Base-by-base conservation (phyloP, 2,329 filamentous ascomycete genomes). In the Stachybotrys chartarum region DNA sequence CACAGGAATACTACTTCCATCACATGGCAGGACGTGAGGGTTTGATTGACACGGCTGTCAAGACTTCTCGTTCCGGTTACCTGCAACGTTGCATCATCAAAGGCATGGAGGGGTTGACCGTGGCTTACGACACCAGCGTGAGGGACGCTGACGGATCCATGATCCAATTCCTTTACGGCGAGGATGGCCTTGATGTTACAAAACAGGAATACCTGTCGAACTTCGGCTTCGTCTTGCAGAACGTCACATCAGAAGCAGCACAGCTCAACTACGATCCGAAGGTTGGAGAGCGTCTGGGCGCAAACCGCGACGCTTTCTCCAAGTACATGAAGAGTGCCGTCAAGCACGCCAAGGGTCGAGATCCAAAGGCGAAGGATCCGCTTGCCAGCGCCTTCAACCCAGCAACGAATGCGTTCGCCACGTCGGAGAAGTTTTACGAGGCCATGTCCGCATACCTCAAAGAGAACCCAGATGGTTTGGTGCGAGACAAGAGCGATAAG, bases 1-100 rank as follows among this genome's bases (percentile, higher is more conserved):
- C 94, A 5, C 94, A 99, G 67, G 95, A 99, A 70, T 99, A 97
- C 72, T 99, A 93, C 71, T 99, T 99, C 78, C 94, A 99, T 82
- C 91, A 95, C 72, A 99, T 99, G 95, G 94, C 93, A 67, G 95
- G 95, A 64, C 85, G 94, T 75, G 95, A 99, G 80, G 94, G 94
- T 78, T 78, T 99, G 61, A 99, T 99, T 68, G 94, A 99, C 81
- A 99, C 94, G 18, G 94, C 94, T 60, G 94, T 99, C 71, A 99
- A 99, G 76, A 99, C 94, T 1, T 96, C 93, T 10, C 87, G 94
- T 67, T 97, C 94, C 31, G 95, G 94, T 58, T 99, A 99, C 68
- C 78, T 99, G 53, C 94, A 99, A 70, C 83, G 95, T 68, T 99
- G 94, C 80, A 81, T 99, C 59, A 95, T 99, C 76, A 99, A 99